Base-by-base conservation (phyloP, 495 filamentous ascomycete genomes). In the Neurospora sp. region DNA sequence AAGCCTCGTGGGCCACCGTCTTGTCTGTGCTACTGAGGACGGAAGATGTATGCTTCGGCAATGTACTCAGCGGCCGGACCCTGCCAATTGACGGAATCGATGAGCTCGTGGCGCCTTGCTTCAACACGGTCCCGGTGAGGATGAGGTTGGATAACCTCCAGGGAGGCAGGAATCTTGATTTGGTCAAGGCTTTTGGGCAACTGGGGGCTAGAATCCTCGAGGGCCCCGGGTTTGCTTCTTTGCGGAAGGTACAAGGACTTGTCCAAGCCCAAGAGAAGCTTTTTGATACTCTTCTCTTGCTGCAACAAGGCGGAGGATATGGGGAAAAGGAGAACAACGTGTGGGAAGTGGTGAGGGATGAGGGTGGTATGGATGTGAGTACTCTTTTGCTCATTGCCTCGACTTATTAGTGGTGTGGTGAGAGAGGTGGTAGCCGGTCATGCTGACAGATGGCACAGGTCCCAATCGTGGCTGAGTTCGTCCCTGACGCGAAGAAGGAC, bases 101-200 rank as follows among this genome's bases (percentile, higher is more conserved):
- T 14, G 84, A 88, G 6, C 88, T 97, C 9, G 87, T 97, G 27
- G 90, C 91, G 1, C 94, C 94, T 1, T 93, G 93, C 77, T 96
- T 97, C 82, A 97, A 95, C 73, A 97, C 94, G 0, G 83, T 97
- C 27, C 93, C 94, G 1, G 81, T 93, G n/a, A 86, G 94, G 22
- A 79, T 91, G 70, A 78, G 87, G 39, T 69, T 90, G n/a, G 77
- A 81, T 70, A 12, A 71, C 61, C 31, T 77, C 69, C 72, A 85
- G 69, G 27, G 27, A 37, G 27, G 27, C 27, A 73, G 78, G 18
- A 89, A 89, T 70, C 69, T 82, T n/a, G 86, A 89, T 9, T 74
- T 92, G 18, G 81, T 85, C 72, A 84, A 83, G 39, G 77, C 78
- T 2, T 83, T 92, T 8, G 89, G 93, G 39, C 12, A 18, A 6